Percentiles rank a stretch among this genome's conserved stretches.
phyloP scores from a whole-genome alignment of 768 basidiomycete genomes.

The Suillus sp. region DNA sequence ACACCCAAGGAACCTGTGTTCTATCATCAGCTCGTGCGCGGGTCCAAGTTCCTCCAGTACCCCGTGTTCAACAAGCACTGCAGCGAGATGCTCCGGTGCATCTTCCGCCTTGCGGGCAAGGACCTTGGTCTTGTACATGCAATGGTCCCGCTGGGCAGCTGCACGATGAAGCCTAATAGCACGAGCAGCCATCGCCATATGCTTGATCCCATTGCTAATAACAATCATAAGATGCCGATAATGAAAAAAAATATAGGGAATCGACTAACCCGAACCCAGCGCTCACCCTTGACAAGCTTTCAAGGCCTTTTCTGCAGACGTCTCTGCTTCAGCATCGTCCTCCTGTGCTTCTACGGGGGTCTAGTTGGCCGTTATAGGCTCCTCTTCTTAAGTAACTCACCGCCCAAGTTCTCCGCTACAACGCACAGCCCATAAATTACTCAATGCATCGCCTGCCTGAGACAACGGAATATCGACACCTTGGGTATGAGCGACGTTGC shows the following conservation, averaged over 20 bases:
- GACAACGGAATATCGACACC: constrained; percentile 71
- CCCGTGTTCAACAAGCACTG: constrained; percentile 96
- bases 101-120: constrained; percentile 91
- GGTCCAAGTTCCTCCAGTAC: constrained; percentile 75
- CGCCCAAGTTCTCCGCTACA: constrained; percentile 73
- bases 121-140: constrained; percentile 93
- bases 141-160: constrained; percentile 95
- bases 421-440: constrained; percentile 79
- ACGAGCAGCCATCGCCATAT: constrained; percentile 64
- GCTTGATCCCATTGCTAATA: constrained; percentile 33
- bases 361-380: constrained; percentile 26
- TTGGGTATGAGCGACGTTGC: constrained; percentile 84
- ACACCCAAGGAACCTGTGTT: constrained; percentile 46
- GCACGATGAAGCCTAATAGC: constrained; percentile 98
- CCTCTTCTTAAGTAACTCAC: constrained; percentile 52
- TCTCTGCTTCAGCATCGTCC: background rate
- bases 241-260: background rate
- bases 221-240: constrained; percentile 6
- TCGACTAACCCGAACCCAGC: constrained; percentile 44
- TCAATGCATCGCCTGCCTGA: constrained; percentile 74
- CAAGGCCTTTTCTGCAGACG: constrained; percentile 55
- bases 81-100: constrained; percentile 98
- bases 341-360: constrained; percentile 12
- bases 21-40: constrained; percentile 57
- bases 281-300: constrained; percentile 80